These are phyloP conservation scores for Vitis vinifera DNA, from an alignment of 164 flowering plant genomes.

Conservation along the genomic window ASM3070453v1 NC_081816.1:21511001-21511500, in stretches of 20 bases:
- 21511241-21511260: background rate
- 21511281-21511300: no score
- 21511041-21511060: background rate
- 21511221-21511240: background rate
- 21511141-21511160: no score
- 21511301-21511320: background rate
- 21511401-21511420: background rate
- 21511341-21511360: background rate
- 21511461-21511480: slow-evolving; percentile 72
- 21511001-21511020: slow-evolving; percentile 92
- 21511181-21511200: background rate
- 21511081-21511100: no score
- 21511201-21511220: background rate
- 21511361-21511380: background rate
- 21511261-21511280: no score
- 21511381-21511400: background rate
- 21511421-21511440: slow-evolving; percentile 74
- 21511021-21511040: slow-evolving; percentile 48
- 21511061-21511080: background rate
- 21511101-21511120: no score
- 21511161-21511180: no score
- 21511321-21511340: background rate
- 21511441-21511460: slow-evolving; percentile 71
- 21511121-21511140: no score
- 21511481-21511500: slow-evolving; percentile 70